These are phyloP conservation scores for Suhomyces panamericanus DNA, from an alignment of 1,139 yeast genomes.

Conservation along the genomic window DNA sequence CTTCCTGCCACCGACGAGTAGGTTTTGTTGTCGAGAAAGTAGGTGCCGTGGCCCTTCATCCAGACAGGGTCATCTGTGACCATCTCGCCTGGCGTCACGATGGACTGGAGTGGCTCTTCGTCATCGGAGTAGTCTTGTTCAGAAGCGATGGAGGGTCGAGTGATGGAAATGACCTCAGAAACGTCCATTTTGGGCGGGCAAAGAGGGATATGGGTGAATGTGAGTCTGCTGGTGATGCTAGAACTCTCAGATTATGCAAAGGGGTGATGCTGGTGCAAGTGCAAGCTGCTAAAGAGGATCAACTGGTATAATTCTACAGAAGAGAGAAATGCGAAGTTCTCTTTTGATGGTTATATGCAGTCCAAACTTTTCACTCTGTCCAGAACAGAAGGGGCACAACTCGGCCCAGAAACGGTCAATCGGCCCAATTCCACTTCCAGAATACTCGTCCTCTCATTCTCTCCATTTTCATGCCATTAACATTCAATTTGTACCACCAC, in stretches of 20 bases:
- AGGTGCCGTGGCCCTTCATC: slow-evolving; percentile 99
- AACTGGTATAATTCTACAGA: too few relatives aligned
- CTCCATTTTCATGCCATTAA: neutral
- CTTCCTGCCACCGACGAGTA: slow-evolving; percentile 93
- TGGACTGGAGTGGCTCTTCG: slow-evolving; percentile 25
- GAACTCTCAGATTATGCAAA: too few relatives aligned
- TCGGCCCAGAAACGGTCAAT: too few relatives aligned
- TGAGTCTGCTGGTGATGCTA: too few relatives aligned
- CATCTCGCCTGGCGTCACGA: slow-evolving; percentile 95
- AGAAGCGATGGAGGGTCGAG: slow-evolving; percentile 30
- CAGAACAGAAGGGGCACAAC: too few relatives aligned
- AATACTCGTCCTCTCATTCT: neutral
- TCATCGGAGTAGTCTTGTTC: slow-evolving; percentile 36
- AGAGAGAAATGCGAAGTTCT: too few relatives aligned
- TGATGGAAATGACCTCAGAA: slow-evolving; percentile 38
- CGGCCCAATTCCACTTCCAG: too few relatives aligned
- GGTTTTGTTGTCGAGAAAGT: slow-evolving; percentile 67
- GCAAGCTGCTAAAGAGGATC: too few relatives aligned
- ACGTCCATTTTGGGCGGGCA: slow-evolving; percentile 1
- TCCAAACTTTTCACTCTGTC: too few relatives aligned
- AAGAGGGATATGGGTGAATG: too few relatives aligned
- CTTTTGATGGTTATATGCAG: too few relatives aligned
- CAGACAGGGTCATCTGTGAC: slow-evolving; percentile 94
- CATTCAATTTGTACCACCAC: neutral
- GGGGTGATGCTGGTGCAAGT: too few relatives aligned